Evolutionary conservation across 2,329 filamentous ascomycete genomes (phyloP).

Genomic region (Ophiostoma australiae): DNA sequence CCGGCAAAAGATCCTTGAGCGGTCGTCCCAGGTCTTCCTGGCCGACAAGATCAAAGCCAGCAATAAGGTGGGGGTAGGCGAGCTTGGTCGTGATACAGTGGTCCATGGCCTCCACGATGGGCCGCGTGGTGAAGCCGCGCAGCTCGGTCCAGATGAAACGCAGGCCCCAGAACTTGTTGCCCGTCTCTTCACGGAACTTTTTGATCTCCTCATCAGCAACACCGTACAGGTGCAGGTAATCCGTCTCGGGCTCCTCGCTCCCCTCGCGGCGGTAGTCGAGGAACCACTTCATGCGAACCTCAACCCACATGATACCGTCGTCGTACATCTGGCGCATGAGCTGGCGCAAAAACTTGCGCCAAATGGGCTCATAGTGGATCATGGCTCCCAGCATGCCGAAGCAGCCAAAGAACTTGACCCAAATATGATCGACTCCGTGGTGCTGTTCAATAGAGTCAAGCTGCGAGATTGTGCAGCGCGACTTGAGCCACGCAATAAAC

Average conservation of each 20-base stretch:
- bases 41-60: conserved; percentile 85
- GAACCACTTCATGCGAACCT: conserved; percentile 69
- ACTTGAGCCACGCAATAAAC: conserved; percentile 73
- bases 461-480: conserved; percentile 64
- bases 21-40: conserved; percentile 77
- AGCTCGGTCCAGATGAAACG: conserved; percentile 80
- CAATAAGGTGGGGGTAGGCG: conserved; percentile 70
- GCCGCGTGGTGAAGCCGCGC: conserved; percentile 57
- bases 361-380: conserved; percentile 87
- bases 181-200: conserved; percentile 62
- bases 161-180: conserved; percentile 69
- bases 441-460: conserved; percentile 74
- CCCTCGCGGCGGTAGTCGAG: conserved; percentile 64
- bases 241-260: conserved; percentile 59
- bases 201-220: conserved; percentile 73
- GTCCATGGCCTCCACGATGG: conserved; percentile 77
- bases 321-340: conserved; percentile 67
- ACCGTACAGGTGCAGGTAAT: conserved; percentile 65
- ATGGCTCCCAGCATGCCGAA: conserved; percentile 71
- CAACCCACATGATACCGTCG: conserved; percentile 81
- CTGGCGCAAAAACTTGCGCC: conserved; percentile 66
- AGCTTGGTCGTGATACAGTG: conserved; percentile 78
- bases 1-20: conserved; percentile 69
- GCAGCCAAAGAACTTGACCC: conserved; percentile 71
- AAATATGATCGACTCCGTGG: conserved; percentile 77